A percentile compares a stretch with the other conserved stretches of the same genome.
Evolutionary conservation across 2,329 filamentous ascomycete species (phyloP).

Genomic region (Microdochium bolleyi): DNA sequence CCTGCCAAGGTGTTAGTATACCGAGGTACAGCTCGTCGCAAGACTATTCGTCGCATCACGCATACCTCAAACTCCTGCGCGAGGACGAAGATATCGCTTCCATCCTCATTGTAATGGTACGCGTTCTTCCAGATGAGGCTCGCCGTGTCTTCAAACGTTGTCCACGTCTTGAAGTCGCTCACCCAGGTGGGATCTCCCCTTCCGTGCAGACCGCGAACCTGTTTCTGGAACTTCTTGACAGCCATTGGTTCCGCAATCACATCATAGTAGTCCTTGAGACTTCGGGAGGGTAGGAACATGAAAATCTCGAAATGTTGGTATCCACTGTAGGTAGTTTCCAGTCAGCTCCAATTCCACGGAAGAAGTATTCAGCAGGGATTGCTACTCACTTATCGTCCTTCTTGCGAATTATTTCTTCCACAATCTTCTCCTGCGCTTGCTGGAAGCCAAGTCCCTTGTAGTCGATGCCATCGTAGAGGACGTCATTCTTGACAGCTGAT

Average conservation of each 20-base stretch:
- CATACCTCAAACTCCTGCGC: constrained; percentile 72
- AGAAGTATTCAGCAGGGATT: not conserved
- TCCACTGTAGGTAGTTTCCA: constrained; percentile 45
- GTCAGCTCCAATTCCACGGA: constrained; percentile 8
- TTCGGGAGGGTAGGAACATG: constrained; percentile 66
- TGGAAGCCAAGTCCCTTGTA: constrained; percentile 74
- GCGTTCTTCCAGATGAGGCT: constrained; percentile 84
- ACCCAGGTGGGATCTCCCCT: constrained; percentile 54
- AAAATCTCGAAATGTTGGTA: constrained; percentile 68
- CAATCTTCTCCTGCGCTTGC: constrained; percentile 77
- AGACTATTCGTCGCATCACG: not conserved
- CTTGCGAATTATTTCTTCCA: constrained; percentile 65
- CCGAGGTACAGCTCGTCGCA: not conserved
- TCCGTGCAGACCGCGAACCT: constrained; percentile 64
- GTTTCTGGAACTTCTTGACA: constrained; percentile 68
- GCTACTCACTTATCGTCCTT: constrained; percentile 54
- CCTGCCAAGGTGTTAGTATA: constrained; percentile 33
- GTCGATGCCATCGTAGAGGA: constrained; percentile 45
- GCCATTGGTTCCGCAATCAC: constrained; percentile 76
- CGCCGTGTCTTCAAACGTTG: constrained; percentile 70
- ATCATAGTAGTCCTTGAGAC: constrained; percentile 78
- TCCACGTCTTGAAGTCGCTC: constrained; percentile 74
- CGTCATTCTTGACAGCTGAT: constrained; percentile 34
- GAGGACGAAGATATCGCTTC: constrained; percentile 72
- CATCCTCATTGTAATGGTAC: constrained; percentile 84